Conservation (phyloP, 2,329 filamentous ascomycete genomes). For the Scedosporium boydii region DNA sequence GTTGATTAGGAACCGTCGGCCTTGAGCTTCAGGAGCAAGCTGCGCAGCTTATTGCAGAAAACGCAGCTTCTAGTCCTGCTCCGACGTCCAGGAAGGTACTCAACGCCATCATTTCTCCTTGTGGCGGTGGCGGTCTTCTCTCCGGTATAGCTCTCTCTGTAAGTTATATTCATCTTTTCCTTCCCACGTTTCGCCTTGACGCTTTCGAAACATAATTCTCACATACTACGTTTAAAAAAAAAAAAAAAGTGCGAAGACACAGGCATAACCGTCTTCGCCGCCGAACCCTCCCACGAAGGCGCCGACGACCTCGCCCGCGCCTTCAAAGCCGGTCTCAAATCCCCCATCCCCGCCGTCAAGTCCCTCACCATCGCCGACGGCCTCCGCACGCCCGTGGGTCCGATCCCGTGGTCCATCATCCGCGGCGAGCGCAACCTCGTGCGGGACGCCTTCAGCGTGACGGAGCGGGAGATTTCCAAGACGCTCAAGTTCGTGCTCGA, state of each 20-base stretch:
- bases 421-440: conserved; percentile 58
- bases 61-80: conserved; percentile 2
- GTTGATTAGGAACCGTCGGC: conserved; percentile 26
- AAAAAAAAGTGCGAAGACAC: conserved; percentile 46
- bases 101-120: conserved; percentile 69
- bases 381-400: conserved; percentile 71
- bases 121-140: conserved; percentile 83
- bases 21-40: conserved; percentile 76
- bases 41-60: conserved; percentile 32
- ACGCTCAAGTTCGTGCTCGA: conserved; percentile 75
- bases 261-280: conserved; percentile 69
- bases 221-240: background rate
- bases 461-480: conserved; percentile 69
- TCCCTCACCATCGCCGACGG: conserved; percentile 83
- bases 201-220: background rate
- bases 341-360: conserved; percentile 58
- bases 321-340: conserved; percentile 41
- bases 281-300: conserved; percentile 74
- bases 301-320: conserved; percentile 75
- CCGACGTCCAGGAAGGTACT: conserved; percentile 27
- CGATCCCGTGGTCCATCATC: conserved; percentile 68
- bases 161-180: background rate
- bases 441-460: conserved; percentile 59
- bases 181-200: no score
- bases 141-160: conserved; percentile 63